Conservation (phyloP, 352 stramenopile genomes). For the Blastocystis sp. region DNA sequence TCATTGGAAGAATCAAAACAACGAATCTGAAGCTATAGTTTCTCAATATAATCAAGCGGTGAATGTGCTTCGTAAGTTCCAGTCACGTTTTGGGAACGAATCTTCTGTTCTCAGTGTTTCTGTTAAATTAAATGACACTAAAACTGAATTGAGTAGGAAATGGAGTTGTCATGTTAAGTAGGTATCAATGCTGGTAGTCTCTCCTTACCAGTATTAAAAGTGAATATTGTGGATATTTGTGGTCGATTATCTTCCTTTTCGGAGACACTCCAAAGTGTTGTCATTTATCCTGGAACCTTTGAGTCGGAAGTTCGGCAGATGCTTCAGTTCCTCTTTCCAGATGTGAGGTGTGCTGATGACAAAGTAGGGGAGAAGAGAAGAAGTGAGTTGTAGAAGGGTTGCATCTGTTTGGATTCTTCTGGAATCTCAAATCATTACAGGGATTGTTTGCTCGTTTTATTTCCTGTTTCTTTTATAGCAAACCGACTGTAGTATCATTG, state of each 20-base stretch:
- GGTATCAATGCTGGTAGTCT: background rate
- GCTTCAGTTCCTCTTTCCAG: conserved; percentile 4
- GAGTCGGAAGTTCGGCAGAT: background rate
- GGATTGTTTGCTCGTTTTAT: background rate
- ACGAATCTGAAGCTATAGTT: background rate
- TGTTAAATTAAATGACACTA: background rate
- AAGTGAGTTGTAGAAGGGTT: conserved; percentile 9
- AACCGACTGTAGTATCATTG: background rate
- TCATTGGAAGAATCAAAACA: background rate
- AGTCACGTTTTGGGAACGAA: background rate
- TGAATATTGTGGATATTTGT: background rate
- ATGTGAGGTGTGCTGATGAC: background rate
- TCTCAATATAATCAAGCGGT: background rate
- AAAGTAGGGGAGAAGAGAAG: background rate
- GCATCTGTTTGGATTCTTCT: background rate
- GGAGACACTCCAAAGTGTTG: background rate
- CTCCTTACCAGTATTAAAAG: background rate
- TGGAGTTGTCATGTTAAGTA: background rate
- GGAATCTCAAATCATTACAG: background rate
- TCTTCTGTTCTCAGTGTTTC: background rate
- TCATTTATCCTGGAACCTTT: background rate
- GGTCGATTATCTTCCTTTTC: background rate
- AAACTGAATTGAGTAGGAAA: background rate
- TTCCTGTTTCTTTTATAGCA: background rate
- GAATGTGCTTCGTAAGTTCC: background rate